A percentile compares a stretch with the other conserved stretches of the same genome.
These are phyloP conservation scores for Colletotrichum viniferum DNA, from an alignment of 2,329 filamentous ascomycete genomes.

Conservation along the genomic window DNA sequence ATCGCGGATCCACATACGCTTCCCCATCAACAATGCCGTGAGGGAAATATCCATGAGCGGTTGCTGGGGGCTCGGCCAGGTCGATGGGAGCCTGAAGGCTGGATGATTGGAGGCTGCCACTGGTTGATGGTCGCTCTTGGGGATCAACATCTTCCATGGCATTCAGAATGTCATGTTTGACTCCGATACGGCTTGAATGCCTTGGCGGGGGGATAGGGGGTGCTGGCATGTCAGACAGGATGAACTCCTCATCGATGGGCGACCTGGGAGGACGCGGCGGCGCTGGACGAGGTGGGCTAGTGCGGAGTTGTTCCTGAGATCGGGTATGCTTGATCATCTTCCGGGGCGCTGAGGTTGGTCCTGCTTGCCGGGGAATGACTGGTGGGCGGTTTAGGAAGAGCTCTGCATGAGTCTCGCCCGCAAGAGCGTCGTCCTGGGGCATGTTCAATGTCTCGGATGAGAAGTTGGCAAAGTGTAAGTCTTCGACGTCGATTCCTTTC, in stretches of 20 bases:
- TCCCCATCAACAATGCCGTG: conserved; percentile 23
- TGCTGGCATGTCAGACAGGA: conserved; percentile 28
- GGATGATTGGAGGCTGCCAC: conserved; percentile 49
- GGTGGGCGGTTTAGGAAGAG: neutral
- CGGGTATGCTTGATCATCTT: conserved; percentile 46
- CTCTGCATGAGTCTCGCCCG: neutral
- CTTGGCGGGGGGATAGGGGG: conserved; percentile 56
- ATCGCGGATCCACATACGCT: conserved; percentile 27
- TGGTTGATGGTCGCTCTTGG: conserved; percentile 48
- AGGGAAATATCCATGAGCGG: conserved; percentile 5
- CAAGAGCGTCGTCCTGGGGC: conserved; percentile 6
- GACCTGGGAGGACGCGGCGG: conserved; percentile 52
- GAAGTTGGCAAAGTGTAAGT: conserved; percentile 51
- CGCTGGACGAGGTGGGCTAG: conserved; percentile 46
- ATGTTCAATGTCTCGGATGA: conserved; percentile 46
- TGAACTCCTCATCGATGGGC: conserved; percentile 35
- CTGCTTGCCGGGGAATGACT: neutral
- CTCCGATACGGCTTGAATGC: conserved; percentile 58
- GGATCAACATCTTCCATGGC: conserved; percentile 30
- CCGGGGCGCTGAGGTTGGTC: conserved; percentile 27
- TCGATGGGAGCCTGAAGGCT: conserved; percentile 37
- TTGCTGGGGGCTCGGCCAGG: conserved; percentile 21
- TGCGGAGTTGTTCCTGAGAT: conserved; percentile 55
- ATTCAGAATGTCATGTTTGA: conserved; percentile 48
- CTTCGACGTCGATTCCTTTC: conserved; percentile 42